phyloP scores from a whole-genome alignment of 305 asterid species.

The Rubia balearica region DNA sequence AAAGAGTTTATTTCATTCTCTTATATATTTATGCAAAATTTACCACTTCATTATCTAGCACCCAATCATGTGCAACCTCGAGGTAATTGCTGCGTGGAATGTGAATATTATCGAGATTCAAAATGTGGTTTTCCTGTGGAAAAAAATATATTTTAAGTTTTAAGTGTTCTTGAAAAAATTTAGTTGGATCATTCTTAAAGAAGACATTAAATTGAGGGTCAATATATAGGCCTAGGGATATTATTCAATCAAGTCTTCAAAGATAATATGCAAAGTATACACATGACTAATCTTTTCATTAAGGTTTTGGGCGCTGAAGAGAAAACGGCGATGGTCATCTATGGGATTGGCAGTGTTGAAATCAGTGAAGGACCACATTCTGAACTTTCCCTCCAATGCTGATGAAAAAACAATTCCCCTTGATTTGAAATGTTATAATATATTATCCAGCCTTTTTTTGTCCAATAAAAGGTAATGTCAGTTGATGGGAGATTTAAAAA shows the following conservation, averaged over 20 bases:
- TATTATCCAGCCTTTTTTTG: conserved; percentile 57
- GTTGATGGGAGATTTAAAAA: not conserved
- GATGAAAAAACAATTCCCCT: conserved; percentile 56
- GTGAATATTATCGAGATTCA: no score
- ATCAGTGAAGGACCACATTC: conserved; percentile 52
- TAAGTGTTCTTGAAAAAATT: no score
- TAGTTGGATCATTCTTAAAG: no score
- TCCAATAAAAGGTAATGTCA: conserved; percentile 57
- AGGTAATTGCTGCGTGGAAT: no score
- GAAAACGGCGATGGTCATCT: conserved; percentile 61
- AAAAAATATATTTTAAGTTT: no score
- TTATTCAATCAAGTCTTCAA: conserved; percentile 36
- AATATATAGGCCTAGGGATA: conserved; percentile 19
- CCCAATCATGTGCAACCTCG: no score
- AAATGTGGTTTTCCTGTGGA: no score
- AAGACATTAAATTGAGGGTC: no score
- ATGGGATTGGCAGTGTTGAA: conserved; percentile 76
- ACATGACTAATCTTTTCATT: conserved; percentile 28
- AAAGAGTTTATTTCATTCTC: no score
- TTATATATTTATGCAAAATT: no score
- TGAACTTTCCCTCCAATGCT: conserved; percentile 56
- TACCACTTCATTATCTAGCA: no score
- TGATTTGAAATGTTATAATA: conserved; percentile 67
- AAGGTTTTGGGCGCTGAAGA: conserved; percentile 43
- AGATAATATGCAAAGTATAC: conserved; percentile 36